phyloP scores from a whole-genome alignment of 164 flowering plant genomes.

The Aristolochia californica region DNA sequence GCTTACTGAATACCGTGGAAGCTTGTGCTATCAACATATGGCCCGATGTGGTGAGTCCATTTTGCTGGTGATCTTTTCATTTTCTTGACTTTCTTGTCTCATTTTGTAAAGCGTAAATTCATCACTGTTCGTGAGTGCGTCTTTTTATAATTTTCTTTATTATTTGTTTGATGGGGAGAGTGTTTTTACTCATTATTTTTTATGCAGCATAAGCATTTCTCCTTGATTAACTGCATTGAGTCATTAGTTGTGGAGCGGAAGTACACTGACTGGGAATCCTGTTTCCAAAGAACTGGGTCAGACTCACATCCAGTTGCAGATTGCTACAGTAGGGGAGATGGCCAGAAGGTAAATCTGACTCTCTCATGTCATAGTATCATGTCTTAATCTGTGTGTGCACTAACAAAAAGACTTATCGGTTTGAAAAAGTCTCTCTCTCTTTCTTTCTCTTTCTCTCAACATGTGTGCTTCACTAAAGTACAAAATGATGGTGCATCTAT shows the following conservation, averaged over 20 bases:
- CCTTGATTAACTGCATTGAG: conserved; percentile 73
- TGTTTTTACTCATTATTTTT: conserved; percentile 8
- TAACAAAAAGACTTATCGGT: background rate
- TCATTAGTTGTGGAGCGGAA: conserved; percentile 34
- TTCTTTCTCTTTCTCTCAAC: too few species aligned
- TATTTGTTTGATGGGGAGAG: background rate
- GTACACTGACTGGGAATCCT: conserved; percentile 55
- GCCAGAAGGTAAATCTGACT: conserved; percentile 43
- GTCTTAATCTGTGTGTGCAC: background rate
- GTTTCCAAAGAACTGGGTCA: conserved; percentile 45
- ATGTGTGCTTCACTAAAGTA: too few species aligned
- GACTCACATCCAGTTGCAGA: conserved; percentile 44
- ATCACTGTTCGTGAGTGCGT: too few species aligned
- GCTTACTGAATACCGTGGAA: conserved; percentile 73
- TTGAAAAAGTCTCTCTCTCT: background rate
- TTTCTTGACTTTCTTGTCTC: background rate
- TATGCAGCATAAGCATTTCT: conserved; percentile 64
- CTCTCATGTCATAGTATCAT: background rate
- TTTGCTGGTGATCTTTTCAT: background rate
- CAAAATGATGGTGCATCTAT: too few species aligned
- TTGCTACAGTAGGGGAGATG: conserved; percentile 45
- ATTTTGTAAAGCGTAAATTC: background rate
- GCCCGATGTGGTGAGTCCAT: conserved; percentile 58
- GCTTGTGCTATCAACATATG: conserved; percentile 72
- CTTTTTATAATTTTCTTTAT: too few species aligned